phyloP scores from a whole-genome alignment of 257 asterid genomes.

The Handroanthus guayacan region DNA sequence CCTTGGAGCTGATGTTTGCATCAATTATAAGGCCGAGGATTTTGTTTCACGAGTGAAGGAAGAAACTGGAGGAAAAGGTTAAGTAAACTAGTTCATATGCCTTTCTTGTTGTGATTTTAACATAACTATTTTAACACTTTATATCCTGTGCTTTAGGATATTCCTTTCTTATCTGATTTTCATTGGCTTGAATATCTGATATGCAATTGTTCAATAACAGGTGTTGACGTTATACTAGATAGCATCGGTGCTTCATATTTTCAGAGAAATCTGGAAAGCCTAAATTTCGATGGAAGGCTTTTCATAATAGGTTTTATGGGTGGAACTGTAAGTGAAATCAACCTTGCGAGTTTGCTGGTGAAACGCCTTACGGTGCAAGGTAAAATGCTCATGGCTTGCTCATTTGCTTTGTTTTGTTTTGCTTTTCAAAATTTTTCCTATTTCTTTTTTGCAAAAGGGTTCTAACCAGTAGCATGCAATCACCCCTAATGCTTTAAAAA shows the following conservation, averaged over 20 bases:
- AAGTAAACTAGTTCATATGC: background rate
- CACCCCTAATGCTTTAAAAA: background rate
- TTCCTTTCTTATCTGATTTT: background rate
- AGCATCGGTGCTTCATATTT: constrained; percentile 82
- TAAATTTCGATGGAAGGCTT: constrained; percentile 83
- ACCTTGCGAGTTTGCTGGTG: constrained; percentile 65
- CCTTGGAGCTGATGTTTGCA: constrained; percentile 96
- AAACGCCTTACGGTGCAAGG: constrained; percentile 92
- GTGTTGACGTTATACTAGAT: constrained; percentile 93
- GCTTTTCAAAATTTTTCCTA: background rate
- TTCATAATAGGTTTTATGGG: constrained; percentile 96
- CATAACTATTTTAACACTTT: background rate
- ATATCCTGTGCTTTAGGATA: background rate
- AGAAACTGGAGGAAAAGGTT: constrained; percentile 96
- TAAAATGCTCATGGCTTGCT: constrained; percentile 40
- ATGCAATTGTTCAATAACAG: constrained; percentile 44
- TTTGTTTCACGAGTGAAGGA: constrained; percentile 86
- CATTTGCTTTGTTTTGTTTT: background rate
- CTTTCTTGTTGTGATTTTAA: constrained; percentile 6
- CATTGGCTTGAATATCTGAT: constrained; percentile 18
- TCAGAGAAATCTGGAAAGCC: constrained; percentile 76
- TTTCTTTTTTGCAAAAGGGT: background rate
- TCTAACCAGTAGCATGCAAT: background rate
- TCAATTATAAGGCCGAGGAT: constrained; percentile 93
- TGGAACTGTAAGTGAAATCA: constrained; percentile 69